Base-by-base conservation (phyloP, 2,329 filamentous ascomycete genomes). In the Neonectria neomacrospora region DNA sequence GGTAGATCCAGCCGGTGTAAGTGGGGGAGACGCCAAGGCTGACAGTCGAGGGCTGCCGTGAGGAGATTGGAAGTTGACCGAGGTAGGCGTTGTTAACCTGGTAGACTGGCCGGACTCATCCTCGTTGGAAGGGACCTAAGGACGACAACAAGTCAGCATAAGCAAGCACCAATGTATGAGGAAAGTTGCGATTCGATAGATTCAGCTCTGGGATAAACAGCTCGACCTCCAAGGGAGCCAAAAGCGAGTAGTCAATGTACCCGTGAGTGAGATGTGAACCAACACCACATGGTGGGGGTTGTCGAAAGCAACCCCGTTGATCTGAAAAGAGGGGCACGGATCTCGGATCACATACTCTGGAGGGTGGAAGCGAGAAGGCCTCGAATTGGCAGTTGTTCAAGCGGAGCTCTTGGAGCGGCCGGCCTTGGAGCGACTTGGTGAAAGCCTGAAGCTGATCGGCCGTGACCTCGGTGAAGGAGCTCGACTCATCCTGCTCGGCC, bases 301-400 rank as follows among this genome's bases (percentile, higher is more conserved):
- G 11, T 18, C 44, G 50, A 48, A 54, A 54, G 47, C 47, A 60
- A 61, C 56, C 39, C 44, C 30, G 58, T 45, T 42, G 23, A 22
- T 37, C 18, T 54, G 52, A 63, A 57, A 58, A 55, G 65, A 58
- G 61, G 53, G 57, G 52, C 56, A 30, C n/a, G 48, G n/a, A 20
- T 39, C 37, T 9, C n/a, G 28, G 53, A 60, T 59, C 61, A 86
- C 91, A 80, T 88, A 95, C 93, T 80, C 92, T 87, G 48, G 93
- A 95, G 32, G 88, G 85, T 39, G 96, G 95, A 55, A 98, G 84
- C 37, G 96, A 98, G 67, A 97, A 90, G 34, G 95, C 91, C 76
- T 97, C 94, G 74, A 94, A 98, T 45, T 91, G 90, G 79, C 93
- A 97, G 75, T 94, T 92, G 75, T 91, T 91, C 83, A 97, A 88